Conservation (phyloP, 495 filamentous ascomycete genomes). For the Bathelium albidoporum region DNA sequence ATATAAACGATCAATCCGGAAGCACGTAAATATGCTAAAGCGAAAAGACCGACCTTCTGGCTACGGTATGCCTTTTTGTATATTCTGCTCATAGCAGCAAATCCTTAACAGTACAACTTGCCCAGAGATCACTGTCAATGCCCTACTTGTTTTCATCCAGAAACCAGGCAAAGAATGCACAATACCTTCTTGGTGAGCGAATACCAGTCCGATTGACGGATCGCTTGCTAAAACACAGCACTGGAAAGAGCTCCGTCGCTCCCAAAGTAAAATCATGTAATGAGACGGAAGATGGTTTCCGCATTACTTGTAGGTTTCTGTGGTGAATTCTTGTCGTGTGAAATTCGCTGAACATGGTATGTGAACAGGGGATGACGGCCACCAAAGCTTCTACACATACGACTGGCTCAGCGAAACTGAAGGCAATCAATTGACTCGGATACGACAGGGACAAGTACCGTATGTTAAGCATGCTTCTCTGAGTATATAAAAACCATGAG, state of each 20-base stretch:
- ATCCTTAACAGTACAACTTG: too few species aligned
- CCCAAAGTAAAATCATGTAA: not conserved
- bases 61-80: conserved; percentile 13
- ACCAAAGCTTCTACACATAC: conserved; percentile 21
- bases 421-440: not conserved
- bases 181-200: not conserved
- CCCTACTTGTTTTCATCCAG: conserved; percentile 5
- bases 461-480: not conserved
- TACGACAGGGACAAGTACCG: conserved; percentile 15
- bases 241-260: not conserved
- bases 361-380: conserved; percentile 25
- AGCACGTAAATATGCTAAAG: not conserved
- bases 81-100: not conserved
- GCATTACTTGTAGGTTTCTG: not conserved
- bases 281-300: not conserved
- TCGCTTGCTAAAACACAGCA: not conserved
- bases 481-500: not conserved
- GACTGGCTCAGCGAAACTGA: conserved; percentile 11
- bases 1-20: not conserved
- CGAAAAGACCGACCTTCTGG: conserved; percentile 3
- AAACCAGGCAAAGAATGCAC: not conserved
- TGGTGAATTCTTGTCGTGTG: not conserved
- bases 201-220: not conserved
- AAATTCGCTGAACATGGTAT: not conserved
- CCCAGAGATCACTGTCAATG: conserved; percentile 11